Percentiles rank a stretch among this genome's conserved stretches.
Evolutionary conservation across 176 grass and related monocot species (phyloP).

Genomic region (Eleusine indica): DNA sequence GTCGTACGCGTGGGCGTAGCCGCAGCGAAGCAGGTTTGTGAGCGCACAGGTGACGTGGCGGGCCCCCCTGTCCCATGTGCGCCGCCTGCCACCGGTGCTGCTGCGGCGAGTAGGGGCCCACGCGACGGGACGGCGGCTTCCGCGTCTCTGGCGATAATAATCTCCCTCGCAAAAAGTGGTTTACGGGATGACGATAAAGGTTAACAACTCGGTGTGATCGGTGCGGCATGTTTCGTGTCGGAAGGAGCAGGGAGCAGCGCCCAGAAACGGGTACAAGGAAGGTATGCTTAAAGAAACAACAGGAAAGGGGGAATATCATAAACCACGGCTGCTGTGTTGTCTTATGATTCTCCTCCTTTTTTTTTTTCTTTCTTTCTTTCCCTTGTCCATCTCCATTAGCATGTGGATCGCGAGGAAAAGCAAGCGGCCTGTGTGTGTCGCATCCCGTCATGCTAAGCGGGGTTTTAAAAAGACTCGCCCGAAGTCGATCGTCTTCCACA

Average conservation of each 20-base stretch:
- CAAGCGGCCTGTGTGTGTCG: not conserved
- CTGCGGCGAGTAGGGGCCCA: not conserved
- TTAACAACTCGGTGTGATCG: not conserved
- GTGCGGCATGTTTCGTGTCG: not conserved
- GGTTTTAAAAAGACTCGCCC: constrained; percentile 17
- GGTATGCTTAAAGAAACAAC: not conserved
- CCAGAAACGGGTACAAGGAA: not conserved
- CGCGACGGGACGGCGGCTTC: not conserved
- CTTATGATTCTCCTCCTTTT: not conserved
- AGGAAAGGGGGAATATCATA: not conserved
- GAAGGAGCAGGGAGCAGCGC: not conserved
- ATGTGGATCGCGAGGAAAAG: constrained; percentile 23
- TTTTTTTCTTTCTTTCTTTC: too few relatives aligned
- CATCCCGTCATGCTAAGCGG: not conserved
- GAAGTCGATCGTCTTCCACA: too few relatives aligned
- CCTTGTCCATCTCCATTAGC: too few relatives aligned
- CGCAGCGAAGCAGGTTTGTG: not conserved
- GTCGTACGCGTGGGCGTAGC: not conserved
- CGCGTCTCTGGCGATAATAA: fast-evolving
- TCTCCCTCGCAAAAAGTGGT: not conserved
- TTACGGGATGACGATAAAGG: not conserved
- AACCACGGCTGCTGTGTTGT: not conserved
- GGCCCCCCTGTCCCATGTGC: not conserved
- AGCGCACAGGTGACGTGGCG: not conserved
- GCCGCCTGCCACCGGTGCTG: not conserved